A percentile compares a stretch with the other conserved stretches of the same genome.
These are phyloP conservation scores for Leishmania aethiopica DNA, from an alignment of 208 protist genomes.

Conservation along the genomic window DNA sequence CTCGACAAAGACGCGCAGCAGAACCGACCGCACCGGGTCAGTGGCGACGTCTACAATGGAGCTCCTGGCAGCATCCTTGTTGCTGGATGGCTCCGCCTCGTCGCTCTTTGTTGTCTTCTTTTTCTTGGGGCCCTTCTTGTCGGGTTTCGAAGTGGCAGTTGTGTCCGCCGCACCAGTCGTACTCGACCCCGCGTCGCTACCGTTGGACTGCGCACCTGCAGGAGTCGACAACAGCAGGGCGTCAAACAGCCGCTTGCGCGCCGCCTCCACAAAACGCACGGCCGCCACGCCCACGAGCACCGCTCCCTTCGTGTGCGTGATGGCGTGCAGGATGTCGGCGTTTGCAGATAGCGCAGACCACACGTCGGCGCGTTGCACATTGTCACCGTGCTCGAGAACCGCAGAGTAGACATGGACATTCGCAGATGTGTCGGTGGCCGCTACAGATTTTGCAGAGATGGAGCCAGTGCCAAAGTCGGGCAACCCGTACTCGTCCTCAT, in stretches of 20 bases:
- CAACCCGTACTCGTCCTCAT: conserved; percentile 44
- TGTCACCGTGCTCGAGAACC: conserved; percentile 75
- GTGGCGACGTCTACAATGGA: conserved; percentile 45
- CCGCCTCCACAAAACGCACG: conserved; percentile 35
- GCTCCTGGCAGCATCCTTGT: neutral
- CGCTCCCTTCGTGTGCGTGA: conserved; percentile 42
- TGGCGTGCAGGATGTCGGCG: conserved; percentile 36
- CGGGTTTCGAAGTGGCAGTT: neutral
- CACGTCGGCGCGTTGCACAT: conserved; percentile 61
- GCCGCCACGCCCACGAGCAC: conserved; percentile 41
- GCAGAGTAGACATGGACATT: conserved; percentile 69
- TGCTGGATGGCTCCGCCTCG: neutral
- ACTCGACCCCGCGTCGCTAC: neutral
- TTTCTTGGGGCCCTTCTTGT: conserved; percentile 6
- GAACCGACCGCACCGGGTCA: conserved; percentile 68
- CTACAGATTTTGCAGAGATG: neutral
- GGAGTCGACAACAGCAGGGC: neutral
- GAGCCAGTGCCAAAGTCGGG: conserved; percentile 67
- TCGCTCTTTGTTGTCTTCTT: neutral
- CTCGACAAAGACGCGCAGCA: conserved; percentile 80
- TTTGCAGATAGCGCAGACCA: conserved; percentile 43
- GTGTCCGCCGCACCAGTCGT: conserved; percentile 9
- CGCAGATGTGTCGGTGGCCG: neutral
- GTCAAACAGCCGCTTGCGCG: conserved; percentile 23
- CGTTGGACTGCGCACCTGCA: neutral